Conservation (phyloP, 2,329 filamentous ascomycete species). For the Leptosphaerulina australis region DNA sequence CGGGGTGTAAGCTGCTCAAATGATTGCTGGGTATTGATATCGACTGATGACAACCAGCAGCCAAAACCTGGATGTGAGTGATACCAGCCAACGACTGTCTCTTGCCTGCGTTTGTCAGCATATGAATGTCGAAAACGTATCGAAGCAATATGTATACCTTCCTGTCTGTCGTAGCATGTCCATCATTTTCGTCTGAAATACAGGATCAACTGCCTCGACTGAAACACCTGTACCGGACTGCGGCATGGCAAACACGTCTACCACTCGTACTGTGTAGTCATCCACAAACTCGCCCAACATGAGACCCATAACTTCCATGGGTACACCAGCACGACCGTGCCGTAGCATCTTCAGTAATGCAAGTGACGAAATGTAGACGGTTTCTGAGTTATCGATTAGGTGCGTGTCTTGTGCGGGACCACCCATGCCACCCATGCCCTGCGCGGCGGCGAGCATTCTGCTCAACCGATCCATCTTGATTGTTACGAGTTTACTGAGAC, state of each 20-base stretch:
- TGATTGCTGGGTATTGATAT: slow-evolving; percentile 99
- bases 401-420: slow-evolving; percentile 71
- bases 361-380: slow-evolving; percentile 97
- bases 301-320: slow-evolving; percentile 99
- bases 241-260: slow-evolving; percentile 99
- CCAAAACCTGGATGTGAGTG: slow-evolving; percentile 99
- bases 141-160: slow-evolving; percentile 61
- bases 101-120: slow-evolving; percentile 66
- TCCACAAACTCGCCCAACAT: slow-evolving; percentile 99
- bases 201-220: slow-evolving; percentile 96
- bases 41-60: slow-evolving; percentile 97
- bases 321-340: slow-evolving; percentile 94
- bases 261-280: slow-evolving; percentile 96
- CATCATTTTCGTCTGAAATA: slow-evolving; percentile 99
- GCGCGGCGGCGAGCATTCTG: slow-evolving; percentile 79
- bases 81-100: slow-evolving; percentile 99
- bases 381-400: slow-evolving; percentile 98
- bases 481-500: background rate
- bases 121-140: background rate
- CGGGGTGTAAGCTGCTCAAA: slow-evolving; percentile 98
- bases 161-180: slow-evolving; percentile 98
- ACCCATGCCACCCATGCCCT: slow-evolving; percentile 68
- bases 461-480: slow-evolving; percentile 84
- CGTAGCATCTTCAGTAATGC: slow-evolving; percentile 98
- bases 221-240: slow-evolving; percentile 98